Conservation (phyloP, 768 basidiomycete species). For the Flagelloscypha sp. region DNA sequence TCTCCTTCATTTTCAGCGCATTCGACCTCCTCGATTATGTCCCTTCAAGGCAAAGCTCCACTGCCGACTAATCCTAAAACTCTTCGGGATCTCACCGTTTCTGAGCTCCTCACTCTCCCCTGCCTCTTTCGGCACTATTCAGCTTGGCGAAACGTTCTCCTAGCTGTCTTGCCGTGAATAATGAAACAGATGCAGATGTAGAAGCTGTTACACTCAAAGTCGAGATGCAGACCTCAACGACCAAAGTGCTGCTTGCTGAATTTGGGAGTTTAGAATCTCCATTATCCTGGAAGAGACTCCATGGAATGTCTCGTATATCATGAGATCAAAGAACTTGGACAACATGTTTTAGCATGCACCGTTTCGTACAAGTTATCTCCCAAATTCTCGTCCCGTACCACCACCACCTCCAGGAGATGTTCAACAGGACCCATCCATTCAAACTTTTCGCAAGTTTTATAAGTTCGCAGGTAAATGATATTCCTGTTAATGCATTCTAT, state of each 20-base stretch:
- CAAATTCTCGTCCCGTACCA: constrained; percentile 41
- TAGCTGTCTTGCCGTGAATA: constrained; percentile 78
- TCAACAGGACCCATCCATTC: constrained; percentile 43
- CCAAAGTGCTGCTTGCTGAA: constrained; percentile 56
- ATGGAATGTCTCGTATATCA: constrained; percentile 66
- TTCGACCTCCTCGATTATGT: constrained; percentile 69
- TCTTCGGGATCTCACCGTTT: constrained; percentile 69
- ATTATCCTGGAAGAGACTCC: constrained; percentile 48
- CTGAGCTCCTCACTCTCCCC: constrained; percentile 77
- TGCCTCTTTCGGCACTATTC: constrained; percentile 76
- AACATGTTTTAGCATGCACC: constrained; percentile 81
- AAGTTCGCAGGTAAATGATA: constrained; percentile 72
- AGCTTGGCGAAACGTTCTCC: constrained; percentile 84
- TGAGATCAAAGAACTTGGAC: constrained; percentile 91
- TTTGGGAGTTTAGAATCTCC: constrained; percentile 45
- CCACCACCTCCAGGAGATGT: constrained; percentile 44
- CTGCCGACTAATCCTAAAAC: constrained; percentile 76
- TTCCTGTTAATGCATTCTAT: too few relatives aligned
- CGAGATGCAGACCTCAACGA: constrained; percentile 78
- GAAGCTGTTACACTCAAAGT: constrained; percentile 59
- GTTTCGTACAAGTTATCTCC: constrained; percentile 75
- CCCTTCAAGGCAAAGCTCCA: constrained; percentile 64
- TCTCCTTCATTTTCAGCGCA: constrained; percentile 76
- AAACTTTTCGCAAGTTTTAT: constrained; percentile 83
- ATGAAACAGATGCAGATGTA: constrained; percentile 58